Conservation (phyloP, 2,329 filamentous ascomycete species). For the Biscogniauxia marginata region DNA sequence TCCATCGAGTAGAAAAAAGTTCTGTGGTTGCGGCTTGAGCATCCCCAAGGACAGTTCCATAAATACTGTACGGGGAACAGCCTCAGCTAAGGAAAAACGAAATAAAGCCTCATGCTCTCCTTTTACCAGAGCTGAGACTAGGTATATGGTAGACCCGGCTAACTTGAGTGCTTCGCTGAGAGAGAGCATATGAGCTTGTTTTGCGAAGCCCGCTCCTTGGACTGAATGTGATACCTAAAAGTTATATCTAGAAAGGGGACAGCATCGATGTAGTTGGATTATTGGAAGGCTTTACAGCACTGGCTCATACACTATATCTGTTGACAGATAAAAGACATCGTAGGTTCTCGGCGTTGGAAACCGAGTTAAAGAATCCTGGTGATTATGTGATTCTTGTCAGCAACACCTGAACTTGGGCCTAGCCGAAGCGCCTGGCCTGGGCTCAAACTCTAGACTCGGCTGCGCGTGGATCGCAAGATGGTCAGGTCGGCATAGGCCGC, state of each 20-base stretch:
- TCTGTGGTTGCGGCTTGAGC: slow-evolving; percentile 19
- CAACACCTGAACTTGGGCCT: not conserved
- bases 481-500: not conserved
- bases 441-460: not conserved
- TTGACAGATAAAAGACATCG: too few species aligned
- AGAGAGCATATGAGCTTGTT: too few species aligned
- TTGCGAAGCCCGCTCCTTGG: too few species aligned
- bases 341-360: too few species aligned
- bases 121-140: not conserved
- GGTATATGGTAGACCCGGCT: too few species aligned
- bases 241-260: too few species aligned
- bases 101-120: not conserved
- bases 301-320: too few species aligned
- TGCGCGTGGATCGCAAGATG: not conserved
- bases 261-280: too few species aligned
- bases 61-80: slow-evolving; percentile 28
- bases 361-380: too few species aligned
- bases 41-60: slow-evolving; percentile 17
- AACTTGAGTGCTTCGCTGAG: too few species aligned
- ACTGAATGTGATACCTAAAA: too few species aligned
- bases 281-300: too few species aligned
- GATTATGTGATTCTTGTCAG: not conserved
- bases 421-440: not conserved
- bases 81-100: not conserved
- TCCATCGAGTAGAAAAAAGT: slow-evolving; percentile 22